phyloP scores from a whole-genome alignment of 2,329 filamentous ascomycete genomes.

The Neobulgaria alba region DNA sequence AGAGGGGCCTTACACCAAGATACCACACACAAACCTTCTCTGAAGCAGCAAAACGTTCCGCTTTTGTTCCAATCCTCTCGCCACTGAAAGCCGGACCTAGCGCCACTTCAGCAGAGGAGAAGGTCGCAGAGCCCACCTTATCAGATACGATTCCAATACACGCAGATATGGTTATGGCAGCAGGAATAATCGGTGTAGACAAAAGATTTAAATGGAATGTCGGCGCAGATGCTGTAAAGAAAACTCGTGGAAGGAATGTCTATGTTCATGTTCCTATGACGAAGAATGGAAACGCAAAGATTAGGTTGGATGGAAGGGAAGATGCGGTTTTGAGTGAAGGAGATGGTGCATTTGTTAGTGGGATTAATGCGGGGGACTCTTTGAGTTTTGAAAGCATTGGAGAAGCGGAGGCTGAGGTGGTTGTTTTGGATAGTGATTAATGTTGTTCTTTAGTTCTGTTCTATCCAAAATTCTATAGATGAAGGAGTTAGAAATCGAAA shows the following conservation, averaged over 20 bases:
- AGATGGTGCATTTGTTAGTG: conserved; percentile 69
- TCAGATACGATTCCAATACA: conserved; percentile 71
- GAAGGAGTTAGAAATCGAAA: too few species aligned
- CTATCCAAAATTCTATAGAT: too few species aligned
- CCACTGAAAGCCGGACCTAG: conserved; percentile 59
- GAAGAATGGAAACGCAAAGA: conserved; percentile 63
- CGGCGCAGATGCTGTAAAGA: conserved; percentile 45
- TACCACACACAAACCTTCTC: conserved; percentile 69
- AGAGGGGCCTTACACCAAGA: conserved; percentile 58
- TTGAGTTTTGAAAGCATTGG: conserved; percentile 59
- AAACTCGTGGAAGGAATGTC: conserved; percentile 57
- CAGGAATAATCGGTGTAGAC: conserved; percentile 60
- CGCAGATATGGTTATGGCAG: conserved; percentile 76
- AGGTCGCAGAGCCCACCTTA: conserved; percentile 51
- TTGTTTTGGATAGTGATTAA: conserved; percentile 24
- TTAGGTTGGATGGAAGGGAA: conserved; percentile 58
- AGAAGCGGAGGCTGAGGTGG: conserved; percentile 53
- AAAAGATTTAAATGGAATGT: conserved; percentile 63
- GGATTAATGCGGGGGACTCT: conserved; percentile 54
- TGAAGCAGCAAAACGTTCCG: conserved; percentile 63
- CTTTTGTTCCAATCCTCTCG: conserved; percentile 68
- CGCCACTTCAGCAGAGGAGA: conserved; percentile 54
- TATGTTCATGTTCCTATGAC: conserved; percentile 78
- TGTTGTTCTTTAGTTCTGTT: too few species aligned
- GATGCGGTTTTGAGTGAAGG: conserved; percentile 64